Percentiles rank a stretch among this genome's conserved stretches.
These are phyloP conservation scores for Pichia inconspicua DNA, from an alignment of 1,139 yeast species.

Conservation along the genomic window DNA sequence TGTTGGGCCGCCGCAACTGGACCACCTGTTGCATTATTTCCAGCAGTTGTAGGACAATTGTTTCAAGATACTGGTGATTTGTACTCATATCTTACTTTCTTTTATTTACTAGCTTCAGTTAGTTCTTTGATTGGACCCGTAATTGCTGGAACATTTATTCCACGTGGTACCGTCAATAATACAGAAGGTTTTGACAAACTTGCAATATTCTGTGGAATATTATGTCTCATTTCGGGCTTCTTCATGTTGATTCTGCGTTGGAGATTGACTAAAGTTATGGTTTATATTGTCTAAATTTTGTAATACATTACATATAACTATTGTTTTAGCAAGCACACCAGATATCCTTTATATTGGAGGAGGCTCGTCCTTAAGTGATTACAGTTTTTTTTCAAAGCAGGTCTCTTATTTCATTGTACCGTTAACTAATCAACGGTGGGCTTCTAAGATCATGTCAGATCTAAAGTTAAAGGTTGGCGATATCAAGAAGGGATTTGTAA, in stretches of 20 bases:
- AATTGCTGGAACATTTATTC: constrained; percentile 27
- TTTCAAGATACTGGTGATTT: constrained; percentile 23
- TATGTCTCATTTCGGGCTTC: constrained; percentile 18
- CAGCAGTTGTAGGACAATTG: constrained; percentile 26
- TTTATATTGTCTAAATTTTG: background rate
- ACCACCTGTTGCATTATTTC: constrained; percentile 25
- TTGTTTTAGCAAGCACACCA: background rate
- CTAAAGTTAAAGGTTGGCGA: constrained; percentile 6
- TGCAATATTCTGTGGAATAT: constrained; percentile 23
- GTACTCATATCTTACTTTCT: constrained; percentile 24
- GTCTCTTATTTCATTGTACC: no score
- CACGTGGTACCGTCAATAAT: constrained; percentile 19
- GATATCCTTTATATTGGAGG: no score
- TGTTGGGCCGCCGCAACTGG: constrained; percentile 28
- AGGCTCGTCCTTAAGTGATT: no score
- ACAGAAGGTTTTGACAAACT: constrained; percentile 22
- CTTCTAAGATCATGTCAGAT: constrained; percentile 1
- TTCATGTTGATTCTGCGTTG: constrained; percentile 13
- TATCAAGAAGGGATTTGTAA: constrained; percentile 45
- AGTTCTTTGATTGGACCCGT: constrained; percentile 28
- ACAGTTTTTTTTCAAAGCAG: no score
- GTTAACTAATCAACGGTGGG: no score
- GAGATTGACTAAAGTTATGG: constrained; percentile 10
- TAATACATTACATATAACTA: background rate
- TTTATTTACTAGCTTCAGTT: constrained; percentile 24